Evolutionary conservation across 2,329 filamentous ascomycete genomes (phyloP).

Genomic region (Achaetomium macrosporum): DNA sequence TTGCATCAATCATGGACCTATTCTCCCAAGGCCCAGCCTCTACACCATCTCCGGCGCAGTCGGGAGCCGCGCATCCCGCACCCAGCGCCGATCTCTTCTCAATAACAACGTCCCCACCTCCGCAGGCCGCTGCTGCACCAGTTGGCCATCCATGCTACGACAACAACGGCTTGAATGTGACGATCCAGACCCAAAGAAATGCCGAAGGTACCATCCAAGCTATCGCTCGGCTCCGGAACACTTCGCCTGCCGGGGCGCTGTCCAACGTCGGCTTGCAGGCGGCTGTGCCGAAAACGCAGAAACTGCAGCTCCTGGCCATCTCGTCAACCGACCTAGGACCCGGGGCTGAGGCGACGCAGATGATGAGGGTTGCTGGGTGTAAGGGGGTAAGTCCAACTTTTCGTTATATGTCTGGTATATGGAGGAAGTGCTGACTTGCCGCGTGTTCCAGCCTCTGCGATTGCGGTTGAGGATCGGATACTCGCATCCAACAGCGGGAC

Average conservation of each 20-base stretch:
- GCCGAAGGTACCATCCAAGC: conserved; percentile 75
- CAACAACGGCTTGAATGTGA: conserved; percentile 76
- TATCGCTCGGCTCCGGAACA: conserved; percentile 77
- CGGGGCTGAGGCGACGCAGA: conserved; percentile 79
- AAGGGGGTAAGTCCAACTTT: conserved; percentile 70
- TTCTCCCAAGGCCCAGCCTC: conserved; percentile 61
- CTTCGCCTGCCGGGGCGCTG: conserved; percentile 57
- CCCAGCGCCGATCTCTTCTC: conserved; percentile 47
- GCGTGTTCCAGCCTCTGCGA: conserved; percentile 61
- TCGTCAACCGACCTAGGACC: conserved; percentile 70
- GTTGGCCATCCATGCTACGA: conserved; percentile 69
- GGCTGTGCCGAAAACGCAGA: conserved; percentile 93
- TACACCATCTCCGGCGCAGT: conserved; percentile 63
- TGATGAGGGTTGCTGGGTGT: conserved; percentile 79
- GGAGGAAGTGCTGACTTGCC: conserved; percentile 21
- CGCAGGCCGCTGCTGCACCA: conserved; percentile 36
- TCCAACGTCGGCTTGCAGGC: conserved; percentile 81
- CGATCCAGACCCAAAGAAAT: conserved; percentile 78
- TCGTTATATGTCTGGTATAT: background rate
- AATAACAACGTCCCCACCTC: conserved; percentile 43
- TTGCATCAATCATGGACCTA: conserved; percentile 83
- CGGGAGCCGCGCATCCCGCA: conserved; percentile 43
- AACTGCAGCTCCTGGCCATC: conserved; percentile 85
- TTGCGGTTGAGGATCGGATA: conserved; percentile 83
- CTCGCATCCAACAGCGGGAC: conserved; percentile 60